These are phyloP conservation scores for Alternaria sp. DNA, from an alignment of 2,329 filamentous ascomycete genomes.

Conservation along the genomic window DNA sequence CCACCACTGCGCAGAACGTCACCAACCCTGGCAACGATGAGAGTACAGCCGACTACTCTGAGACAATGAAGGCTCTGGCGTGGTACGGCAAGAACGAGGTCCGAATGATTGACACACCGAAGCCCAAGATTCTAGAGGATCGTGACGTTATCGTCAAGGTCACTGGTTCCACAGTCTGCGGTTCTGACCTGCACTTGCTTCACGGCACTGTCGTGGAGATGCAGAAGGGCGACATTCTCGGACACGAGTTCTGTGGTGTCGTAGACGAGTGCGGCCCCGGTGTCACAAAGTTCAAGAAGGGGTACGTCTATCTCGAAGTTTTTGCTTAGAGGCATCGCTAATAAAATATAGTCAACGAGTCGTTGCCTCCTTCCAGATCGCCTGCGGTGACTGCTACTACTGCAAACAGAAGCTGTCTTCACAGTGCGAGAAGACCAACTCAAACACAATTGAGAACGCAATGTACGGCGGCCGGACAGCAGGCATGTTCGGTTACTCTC, in stretches of 20 bases:
- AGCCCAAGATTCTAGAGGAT: conserved; percentile 76
- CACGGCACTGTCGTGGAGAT: conserved; percentile 60
- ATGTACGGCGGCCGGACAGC: conserved; percentile 84
- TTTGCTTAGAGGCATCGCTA: conserved; percentile 12
- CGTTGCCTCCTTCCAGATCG: conserved; percentile 88
- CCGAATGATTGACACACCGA: conserved; percentile 72
- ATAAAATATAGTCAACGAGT: conserved; percentile 63
- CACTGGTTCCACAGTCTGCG: conserved; percentile 71
- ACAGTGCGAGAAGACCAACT: conserved; percentile 82
- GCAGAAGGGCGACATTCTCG: conserved; percentile 61
- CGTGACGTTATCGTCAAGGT: conserved; percentile 83
- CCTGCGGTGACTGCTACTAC: conserved; percentile 73
- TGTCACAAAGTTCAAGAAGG: conserved; percentile 56
- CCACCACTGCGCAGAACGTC: conserved; percentile 73
- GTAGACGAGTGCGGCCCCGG: conserved; percentile 57
- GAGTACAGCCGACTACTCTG: conserved; percentile 57
- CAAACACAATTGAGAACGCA: conserved; percentile 73
- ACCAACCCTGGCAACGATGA: conserved; percentile 63
- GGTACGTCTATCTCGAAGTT: conserved; percentile 31
- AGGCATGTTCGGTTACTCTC: conserved; percentile 67
- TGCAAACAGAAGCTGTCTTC: conserved; percentile 82
- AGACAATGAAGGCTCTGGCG: conserved; percentile 80
- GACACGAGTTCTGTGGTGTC: conserved; percentile 63
- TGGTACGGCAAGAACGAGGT: conserved; percentile 88
- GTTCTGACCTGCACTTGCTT: conserved; percentile 67